Evolutionary conservation across 306 rosid genomes (phyloP), one percentile per base, ranked within the genome.

Genomic region (Citrullus colocynthis): DNA sequence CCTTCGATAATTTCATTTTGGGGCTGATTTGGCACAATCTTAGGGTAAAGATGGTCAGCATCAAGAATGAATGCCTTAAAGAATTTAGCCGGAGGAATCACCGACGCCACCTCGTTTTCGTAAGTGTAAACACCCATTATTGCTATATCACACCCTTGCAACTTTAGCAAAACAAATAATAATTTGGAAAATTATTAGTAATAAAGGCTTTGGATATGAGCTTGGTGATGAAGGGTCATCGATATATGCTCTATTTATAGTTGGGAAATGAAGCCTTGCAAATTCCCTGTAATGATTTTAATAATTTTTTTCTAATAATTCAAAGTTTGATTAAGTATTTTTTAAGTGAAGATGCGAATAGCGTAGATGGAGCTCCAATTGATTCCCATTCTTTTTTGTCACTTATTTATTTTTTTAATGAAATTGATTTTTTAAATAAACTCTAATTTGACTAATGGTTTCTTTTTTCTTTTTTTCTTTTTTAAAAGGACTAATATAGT

Each of bases 41-140:
- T 88, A 1, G 89, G 83, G 48, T 80, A n/a, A 32, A 85, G 81
- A 17, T 34, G 69, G 78, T 32, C 78, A 14, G 74, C 67, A 28
- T 86, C 86, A 11, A 80, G 75, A 1, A 80, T 79, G 21, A 83
- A 67, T 44, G 87, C 91, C 64, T 86, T 86, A 83, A 81, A 89
- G 24, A 86, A 48, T 34, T 11, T 85, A 2, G 56, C 74, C 6
- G 90, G 80, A 2, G 91, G 39, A 15, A 88, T 58, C 8, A 75
- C 28, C 0, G 88, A 73, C 42, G 55, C 70, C 24, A 30, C 55
- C 56, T 86, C 86, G 4, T 37, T 14, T 32, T 85, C 84, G 17
- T 75, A 74, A 4, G 78, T 82, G 79, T 76, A 77, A 6, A 84
- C 83, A 57, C 90, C 91, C 91, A 86, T 85, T 63, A 15, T 85